Percentiles rank a stretch among this genome's conserved stretches.
Conservation (phyloP, 2,329 filamentous ascomycete genomes). For the Penicillium italicum region DNA sequence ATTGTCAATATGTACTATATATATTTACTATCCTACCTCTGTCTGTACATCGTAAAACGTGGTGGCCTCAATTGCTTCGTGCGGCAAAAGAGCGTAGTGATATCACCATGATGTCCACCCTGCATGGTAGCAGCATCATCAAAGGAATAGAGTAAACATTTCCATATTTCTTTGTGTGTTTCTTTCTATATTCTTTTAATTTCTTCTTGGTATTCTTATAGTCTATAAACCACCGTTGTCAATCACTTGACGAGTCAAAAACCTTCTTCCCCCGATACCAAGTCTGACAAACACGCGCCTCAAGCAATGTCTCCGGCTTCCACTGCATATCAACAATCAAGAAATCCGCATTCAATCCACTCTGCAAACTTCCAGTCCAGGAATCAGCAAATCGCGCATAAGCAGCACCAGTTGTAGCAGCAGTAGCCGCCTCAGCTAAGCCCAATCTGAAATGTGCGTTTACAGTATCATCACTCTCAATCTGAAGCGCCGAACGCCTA, state of each 20-base stretch:
- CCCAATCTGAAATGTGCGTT: constrained; percentile 45
- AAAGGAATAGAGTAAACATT: background rate
- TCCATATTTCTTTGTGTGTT: too few species aligned
- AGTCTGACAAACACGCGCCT: constrained; percentile 43
- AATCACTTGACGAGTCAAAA: constrained; percentile 15
- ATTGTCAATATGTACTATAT: background rate
- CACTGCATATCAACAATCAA: constrained; percentile 46
- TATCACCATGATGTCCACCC: background rate
- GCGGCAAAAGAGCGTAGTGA: background rate
- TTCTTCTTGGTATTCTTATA: background rate
- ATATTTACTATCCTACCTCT: too few species aligned
- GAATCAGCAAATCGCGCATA: constrained; percentile 47
- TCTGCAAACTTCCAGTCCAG: constrained; percentile 40
- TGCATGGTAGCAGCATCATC: background rate
- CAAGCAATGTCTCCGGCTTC: constrained; percentile 40
- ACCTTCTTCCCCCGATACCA: constrained; percentile 44
- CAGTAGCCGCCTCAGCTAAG: constrained; percentile 43
- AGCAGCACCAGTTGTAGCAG: constrained; percentile 46
- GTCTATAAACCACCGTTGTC: background rate
- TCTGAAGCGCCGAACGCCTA: constrained; percentile 44
- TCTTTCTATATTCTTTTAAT: background rate
- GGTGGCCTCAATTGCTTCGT: too few species aligned
- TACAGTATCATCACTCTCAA: constrained; percentile 37
- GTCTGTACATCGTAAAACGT: background rate
- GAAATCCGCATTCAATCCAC: constrained; percentile 45